A percentile compares a stretch with the other conserved stretches of the same genome.
Evolutionary conservation across 2,329 filamentous ascomycete species (phyloP).

Genomic region (Pseudomassariella vexata): DNA sequence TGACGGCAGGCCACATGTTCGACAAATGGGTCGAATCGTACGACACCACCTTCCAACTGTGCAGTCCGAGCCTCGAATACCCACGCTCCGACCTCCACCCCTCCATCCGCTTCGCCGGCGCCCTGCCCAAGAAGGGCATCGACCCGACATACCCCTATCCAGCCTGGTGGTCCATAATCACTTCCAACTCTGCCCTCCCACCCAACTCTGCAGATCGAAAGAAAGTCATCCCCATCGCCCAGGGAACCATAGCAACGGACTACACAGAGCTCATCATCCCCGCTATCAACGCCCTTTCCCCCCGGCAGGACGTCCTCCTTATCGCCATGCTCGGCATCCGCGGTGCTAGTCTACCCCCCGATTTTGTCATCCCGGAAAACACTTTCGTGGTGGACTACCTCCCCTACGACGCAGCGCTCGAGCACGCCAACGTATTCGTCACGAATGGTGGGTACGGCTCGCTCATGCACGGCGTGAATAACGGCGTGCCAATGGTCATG

Average conservation of each 20-base stretch:
- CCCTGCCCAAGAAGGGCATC: slow-evolving; percentile 26
- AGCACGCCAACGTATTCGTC: slow-evolving; percentile 27
- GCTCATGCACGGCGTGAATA: slow-evolving; percentile 29
- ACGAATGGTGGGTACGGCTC: slow-evolving; percentile 12
- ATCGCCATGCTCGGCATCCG: slow-evolving; percentile 25
- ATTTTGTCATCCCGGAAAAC: slow-evolving; percentile 30
- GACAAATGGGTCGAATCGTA: slow-evolving; percentile 21
- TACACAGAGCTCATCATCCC: slow-evolving; percentile 38
- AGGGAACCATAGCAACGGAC: slow-evolving; percentile 37
- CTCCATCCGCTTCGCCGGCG: slow-evolving; percentile 37
- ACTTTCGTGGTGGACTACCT: slow-evolving; percentile 39
- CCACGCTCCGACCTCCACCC: slow-evolving; percentile 27
- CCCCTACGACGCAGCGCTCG: slow-evolving; percentile 39
- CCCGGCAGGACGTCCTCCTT: slow-evolving; percentile 32
- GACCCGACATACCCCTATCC: slow-evolving; percentile 27
- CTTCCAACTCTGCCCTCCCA: slow-evolving; percentile 18
- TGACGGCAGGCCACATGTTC: slow-evolving; percentile 14
- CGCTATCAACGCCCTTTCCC: slow-evolving; percentile 34
- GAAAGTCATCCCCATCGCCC: slow-evolving; percentile 38
- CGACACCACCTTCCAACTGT: slow-evolving; percentile 29
- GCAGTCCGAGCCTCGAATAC: slow-evolving; percentile 28
- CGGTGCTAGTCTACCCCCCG: slow-evolving; percentile 20
- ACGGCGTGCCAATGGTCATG: slow-evolving; percentile 12
- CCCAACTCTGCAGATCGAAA: slow-evolving; percentile 15
- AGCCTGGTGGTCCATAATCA: slow-evolving; percentile 38